Percentiles rank a stretch among this genome's conserved stretches.
These are phyloP conservation scores for Vanrija sp. DNA, from an alignment of 1,284 basidiomycete species.

Conservation along the genomic window DNA sequence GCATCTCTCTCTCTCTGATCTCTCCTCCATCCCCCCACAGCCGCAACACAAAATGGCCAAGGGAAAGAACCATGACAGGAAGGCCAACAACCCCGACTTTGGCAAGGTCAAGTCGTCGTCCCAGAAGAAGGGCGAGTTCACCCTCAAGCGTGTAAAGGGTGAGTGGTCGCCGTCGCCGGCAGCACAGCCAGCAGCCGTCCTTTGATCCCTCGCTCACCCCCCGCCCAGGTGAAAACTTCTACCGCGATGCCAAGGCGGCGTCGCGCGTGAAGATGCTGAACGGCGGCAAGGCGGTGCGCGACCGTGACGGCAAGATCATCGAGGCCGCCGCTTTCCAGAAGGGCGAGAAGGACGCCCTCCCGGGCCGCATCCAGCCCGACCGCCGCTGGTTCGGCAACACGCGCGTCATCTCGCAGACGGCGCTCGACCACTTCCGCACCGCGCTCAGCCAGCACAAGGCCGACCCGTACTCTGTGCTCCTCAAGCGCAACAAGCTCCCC, in stretches of 20 bases:
- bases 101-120: conserved; percentile 36
- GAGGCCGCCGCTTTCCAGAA: conserved; percentile 91
- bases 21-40: conserved; percentile 1
- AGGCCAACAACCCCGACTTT: conserved; percentile 33
- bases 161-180: neutral
- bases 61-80: conserved; percentile 48
- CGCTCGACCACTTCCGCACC: conserved; percentile 88
- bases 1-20: neutral
- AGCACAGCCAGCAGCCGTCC: neutral
- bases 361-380: conserved; percentile 87
- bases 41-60: conserved; percentile 38
- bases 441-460: conserved; percentile 75
- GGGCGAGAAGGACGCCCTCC: conserved; percentile 77
- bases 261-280: conserved; percentile 81
- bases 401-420: conserved; percentile 92
- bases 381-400: conserved; percentile 97
- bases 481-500: conserved; percentile 87
- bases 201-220: neutral
- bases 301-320: conserved; percentile 83
- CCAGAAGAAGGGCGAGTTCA: conserved; percentile 36
- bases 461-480: conserved; percentile 88
- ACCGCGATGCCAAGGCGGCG: conserved; percentile 83
- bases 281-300: conserved; percentile 81
- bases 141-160: conserved; percentile 68
- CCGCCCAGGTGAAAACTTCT: conserved; percentile 65